Conservation (phyloP, 2,329 filamentous ascomycete genomes). For the Fusarium paranaense region DNA sequence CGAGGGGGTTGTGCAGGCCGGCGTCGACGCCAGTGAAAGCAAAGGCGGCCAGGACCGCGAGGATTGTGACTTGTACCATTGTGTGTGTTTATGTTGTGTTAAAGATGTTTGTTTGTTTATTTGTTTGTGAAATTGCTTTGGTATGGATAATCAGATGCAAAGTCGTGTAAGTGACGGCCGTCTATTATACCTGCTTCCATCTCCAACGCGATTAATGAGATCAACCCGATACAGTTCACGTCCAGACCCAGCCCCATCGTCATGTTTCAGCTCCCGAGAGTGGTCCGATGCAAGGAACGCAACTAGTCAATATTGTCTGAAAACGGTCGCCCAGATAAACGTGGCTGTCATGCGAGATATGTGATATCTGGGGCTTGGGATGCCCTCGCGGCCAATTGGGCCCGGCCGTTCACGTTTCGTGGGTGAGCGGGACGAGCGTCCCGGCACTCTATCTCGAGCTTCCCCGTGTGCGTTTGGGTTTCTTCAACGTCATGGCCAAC, state of each 20-base stretch:
- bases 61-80: background rate
- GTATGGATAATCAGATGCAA: background rate
- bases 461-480: background rate
- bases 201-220: background rate
- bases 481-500: background rate
- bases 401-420: background rate
- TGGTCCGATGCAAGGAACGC: background rate
- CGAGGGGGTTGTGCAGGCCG: background rate
- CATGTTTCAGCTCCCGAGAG: background rate
- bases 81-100: background rate
- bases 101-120: background rate
- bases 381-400: background rate
- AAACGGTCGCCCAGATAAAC: background rate
- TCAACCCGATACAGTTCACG: background rate
- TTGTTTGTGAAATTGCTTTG: background rate
- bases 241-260: background rate
- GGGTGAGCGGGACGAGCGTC: background rate
- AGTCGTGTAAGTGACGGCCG: background rate
- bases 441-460: background rate
- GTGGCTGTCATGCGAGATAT: constrained; percentile 1
- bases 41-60: background rate
- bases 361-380: background rate
- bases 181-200: background rate
- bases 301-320: constrained; percentile 2
- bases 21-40: background rate